These are phyloP conservation scores for Musa beccarii DNA, from an alignment of 176 grass and related monocot genomes.

Conservation along the genomic window DNA sequence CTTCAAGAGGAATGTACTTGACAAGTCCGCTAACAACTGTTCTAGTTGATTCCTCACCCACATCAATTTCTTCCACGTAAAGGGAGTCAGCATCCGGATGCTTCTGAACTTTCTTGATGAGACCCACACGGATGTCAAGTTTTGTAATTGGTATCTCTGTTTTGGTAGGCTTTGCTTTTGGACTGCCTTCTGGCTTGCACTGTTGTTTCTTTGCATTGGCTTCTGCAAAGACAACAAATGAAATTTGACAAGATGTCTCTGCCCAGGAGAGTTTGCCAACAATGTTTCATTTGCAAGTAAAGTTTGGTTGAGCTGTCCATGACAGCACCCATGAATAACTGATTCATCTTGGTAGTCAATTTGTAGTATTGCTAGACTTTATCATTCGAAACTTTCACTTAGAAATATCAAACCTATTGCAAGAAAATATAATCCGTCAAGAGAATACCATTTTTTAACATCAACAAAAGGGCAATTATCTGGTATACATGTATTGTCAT, in stretches of 20 bases:
- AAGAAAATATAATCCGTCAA: too few relatives aligned
- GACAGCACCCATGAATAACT: too few relatives aligned
- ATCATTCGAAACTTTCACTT: too few relatives aligned
- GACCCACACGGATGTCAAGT: conserved; percentile 80
- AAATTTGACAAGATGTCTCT: not conserved
- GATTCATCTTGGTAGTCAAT: too few relatives aligned
- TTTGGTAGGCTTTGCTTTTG: conserved; percentile 52
- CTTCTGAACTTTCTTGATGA: conserved; percentile 78
- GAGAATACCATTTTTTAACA: too few relatives aligned
- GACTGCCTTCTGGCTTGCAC: conserved; percentile 37
- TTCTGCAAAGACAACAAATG: conserved; percentile 27
- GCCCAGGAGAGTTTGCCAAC: too few relatives aligned
- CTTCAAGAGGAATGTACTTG: conserved; percentile 70
- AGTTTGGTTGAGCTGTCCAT: too few relatives aligned
- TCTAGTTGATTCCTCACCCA: conserved; percentile 75
- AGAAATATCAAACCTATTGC: too few relatives aligned
- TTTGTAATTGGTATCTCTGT: conserved; percentile 52
- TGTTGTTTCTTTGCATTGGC: conserved; percentile 40
- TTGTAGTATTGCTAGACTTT: too few relatives aligned
- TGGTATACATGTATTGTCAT: too few relatives aligned
- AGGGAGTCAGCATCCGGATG: conserved; percentile 91
- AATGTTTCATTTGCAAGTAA: too few relatives aligned
- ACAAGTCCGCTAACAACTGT: conserved; percentile 89
- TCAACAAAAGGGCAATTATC: too few relatives aligned
- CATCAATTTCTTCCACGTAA: conserved; percentile 92